Base-by-base conservation (phyloP, 352 stramenopile species). In the Globisporangium radiosum region DNA sequence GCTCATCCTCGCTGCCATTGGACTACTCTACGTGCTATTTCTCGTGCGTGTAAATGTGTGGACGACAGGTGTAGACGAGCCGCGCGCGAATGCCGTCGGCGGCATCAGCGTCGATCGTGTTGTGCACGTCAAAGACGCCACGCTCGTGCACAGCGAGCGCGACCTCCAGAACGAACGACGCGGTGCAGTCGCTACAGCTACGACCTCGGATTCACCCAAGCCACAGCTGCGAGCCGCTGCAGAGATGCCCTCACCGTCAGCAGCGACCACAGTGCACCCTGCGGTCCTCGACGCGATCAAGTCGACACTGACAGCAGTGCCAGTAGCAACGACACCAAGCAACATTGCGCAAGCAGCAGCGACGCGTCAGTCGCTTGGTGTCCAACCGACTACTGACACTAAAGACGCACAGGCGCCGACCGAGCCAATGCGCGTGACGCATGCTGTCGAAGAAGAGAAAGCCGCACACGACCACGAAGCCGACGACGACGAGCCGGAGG, bases 21-120 rank as follows among this genome's bases (percentile, higher is more conserved):
- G 40, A n/a, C 17, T 66, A 36, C 61, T 66, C 55, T 66, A 66
- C 49, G 17, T 58, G n/a, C 43, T 66, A 40, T 66, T 66, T 49
- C 55, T 66, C 61, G 61, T 66, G 49, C 61, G 51, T 42, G 54
- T 66, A 10, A 61, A 57, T 14, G n/a, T 62, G 3, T 66, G 61
- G 61, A 39, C 54, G 5, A 33, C 44, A 15, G n/a, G 45, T n/a
- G 48, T 14, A 7, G 13, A 38, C 11, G 42, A 60, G 0, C 17
- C 54, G 11, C 14, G 13, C 10, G 54, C 61, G 42, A 66, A 66
- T 25, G 47, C 44, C 3, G 36, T 66, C 17, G 37, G 48, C 4
- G 51, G 60, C 25, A 33, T 15, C 17, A 37, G 19, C 36, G n/a
- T 4, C 7, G n/a, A 36, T 33, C 17, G 42, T 14, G 25, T 47